These are phyloP conservation scores for Botrytis tulipae DNA, from an alignment of 2,329 filamentous ascomycete species.

Conservation along the genomic window DNA sequence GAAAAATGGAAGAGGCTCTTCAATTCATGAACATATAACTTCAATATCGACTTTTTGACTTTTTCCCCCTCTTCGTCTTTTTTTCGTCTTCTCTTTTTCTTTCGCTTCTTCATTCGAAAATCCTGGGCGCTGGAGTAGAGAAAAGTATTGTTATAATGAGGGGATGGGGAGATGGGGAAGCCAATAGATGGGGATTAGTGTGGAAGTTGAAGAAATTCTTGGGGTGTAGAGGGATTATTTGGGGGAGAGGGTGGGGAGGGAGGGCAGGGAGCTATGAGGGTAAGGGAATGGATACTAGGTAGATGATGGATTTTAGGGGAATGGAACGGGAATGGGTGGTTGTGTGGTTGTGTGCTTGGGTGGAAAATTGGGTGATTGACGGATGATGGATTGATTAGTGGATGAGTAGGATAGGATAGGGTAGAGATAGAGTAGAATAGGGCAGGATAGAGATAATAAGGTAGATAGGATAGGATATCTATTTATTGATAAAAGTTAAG, in stretches of 20 bases:
- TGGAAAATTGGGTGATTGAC: background rate
- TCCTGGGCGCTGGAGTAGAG: background rate
- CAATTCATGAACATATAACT: constrained; percentile 14
- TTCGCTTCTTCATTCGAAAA: background rate
- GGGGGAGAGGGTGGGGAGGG: no score
- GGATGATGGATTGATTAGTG: background rate
- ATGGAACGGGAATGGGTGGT: background rate
- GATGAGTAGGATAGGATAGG: background rate
- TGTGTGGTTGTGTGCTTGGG: background rate
- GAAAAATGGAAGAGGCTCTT: background rate
- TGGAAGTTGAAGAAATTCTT: background rate
- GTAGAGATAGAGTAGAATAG: background rate
- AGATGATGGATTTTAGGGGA: background rate
- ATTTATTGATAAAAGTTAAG: background rate
- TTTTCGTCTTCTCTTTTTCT: background rate
- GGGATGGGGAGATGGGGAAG: background rate
- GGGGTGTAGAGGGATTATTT: background rate
- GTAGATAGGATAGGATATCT: background rate
- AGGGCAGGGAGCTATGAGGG: no score
- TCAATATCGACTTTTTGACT: background rate
- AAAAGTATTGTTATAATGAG: background rate
- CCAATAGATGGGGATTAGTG: background rate
- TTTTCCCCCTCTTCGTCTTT: background rate
- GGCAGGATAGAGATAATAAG: background rate
- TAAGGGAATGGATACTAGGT: no score